These are phyloP conservation scores for Thymus mandschuricus DNA, from an alignment of 257 asterid genomes.

Conservation along the genomic window DNA sequence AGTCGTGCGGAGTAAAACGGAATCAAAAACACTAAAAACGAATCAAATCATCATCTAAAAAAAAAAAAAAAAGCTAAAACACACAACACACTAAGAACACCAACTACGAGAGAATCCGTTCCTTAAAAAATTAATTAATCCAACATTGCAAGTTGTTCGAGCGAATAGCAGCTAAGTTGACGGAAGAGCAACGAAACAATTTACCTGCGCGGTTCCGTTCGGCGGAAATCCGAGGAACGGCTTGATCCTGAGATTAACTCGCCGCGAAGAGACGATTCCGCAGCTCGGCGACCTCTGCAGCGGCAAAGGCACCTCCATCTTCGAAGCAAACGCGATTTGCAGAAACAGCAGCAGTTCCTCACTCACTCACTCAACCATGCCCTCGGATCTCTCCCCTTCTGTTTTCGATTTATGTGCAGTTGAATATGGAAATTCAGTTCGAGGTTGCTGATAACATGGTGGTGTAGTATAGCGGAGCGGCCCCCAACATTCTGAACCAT, in stretches of 20 bases:
- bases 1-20: background rate
- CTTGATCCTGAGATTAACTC: conserved; percentile 53
- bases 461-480: conserved; percentile 1
- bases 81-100: background rate
- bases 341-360: background rate
- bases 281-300: conserved; percentile 53
- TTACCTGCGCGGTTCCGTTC: conserved; percentile 65
- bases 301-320: conserved; percentile 75
- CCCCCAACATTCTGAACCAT: conserved; percentile 43
- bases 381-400: conserved; percentile 28
- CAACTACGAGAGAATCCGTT: background rate
- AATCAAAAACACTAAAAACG: too few species aligned
- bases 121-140: background rate
- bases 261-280: conserved; percentile 35
- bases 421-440: conserved; percentile 25
- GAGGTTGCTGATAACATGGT: conserved; percentile 25
- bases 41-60: background rate
- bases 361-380: conserved; percentile 20
- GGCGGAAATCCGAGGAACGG: conserved; percentile 65
- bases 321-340: conserved; percentile 22
- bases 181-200: conserved; percentile 1
- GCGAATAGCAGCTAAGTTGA: background rate
- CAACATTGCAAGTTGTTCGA: background rate
- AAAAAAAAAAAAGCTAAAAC: background rate
- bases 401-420: conserved; percentile 19